Conservation (phyloP, 129 eudicot genomes). For the Kitagawia praeruptora region DNA sequence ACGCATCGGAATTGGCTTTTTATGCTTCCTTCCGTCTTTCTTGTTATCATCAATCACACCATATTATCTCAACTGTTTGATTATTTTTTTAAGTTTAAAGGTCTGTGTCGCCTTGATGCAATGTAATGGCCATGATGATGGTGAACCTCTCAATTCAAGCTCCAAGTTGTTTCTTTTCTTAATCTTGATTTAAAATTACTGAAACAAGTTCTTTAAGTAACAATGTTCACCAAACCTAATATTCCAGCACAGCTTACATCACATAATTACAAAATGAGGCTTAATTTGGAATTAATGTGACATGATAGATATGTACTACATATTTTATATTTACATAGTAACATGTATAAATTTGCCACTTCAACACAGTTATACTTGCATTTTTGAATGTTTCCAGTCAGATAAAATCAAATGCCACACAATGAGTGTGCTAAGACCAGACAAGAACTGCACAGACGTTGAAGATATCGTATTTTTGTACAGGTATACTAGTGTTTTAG, state of each 20-base stretch:
- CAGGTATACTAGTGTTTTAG: constrained; percentile 33
- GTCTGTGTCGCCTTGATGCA: background rate
- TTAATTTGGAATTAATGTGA: background rate
- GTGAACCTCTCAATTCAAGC: background rate
- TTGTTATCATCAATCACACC: background rate
- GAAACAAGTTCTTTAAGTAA: background rate
- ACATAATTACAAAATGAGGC: background rate
- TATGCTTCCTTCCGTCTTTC: background rate
- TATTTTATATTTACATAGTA: background rate
- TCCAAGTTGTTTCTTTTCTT: background rate
- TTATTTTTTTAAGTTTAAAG: background rate
- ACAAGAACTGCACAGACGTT: constrained; percentile 33
- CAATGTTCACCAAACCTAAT: background rate
- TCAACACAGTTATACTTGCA: constrained; percentile 5
- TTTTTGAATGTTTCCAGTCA: constrained; percentile 35
- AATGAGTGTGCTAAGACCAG: constrained; percentile 87
- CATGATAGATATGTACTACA: background rate
- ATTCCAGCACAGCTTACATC: background rate
- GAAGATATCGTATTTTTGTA: constrained; percentile 79
- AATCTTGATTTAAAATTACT: background rate
- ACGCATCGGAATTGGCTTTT: background rate
- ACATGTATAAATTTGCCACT: constrained; percentile 8
- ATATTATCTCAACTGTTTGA: background rate
- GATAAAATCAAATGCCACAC: constrained; percentile 80
- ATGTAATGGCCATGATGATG: background rate